These are phyloP conservation scores for Dryas alaskensis DNA, from an alignment of 306 rosid genomes.

Conservation along the genomic window DNA sequence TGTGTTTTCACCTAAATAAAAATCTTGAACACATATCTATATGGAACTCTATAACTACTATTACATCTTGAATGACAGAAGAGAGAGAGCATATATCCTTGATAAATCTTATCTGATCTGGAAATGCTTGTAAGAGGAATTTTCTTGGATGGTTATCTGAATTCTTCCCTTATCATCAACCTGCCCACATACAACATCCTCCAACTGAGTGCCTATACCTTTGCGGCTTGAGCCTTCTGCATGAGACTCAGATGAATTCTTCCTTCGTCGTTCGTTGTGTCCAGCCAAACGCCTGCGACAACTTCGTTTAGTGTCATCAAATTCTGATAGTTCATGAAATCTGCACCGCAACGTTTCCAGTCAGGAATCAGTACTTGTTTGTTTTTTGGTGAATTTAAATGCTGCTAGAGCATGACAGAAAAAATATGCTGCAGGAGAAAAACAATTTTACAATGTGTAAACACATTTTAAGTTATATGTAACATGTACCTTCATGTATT, in stretches of 20 bases:
- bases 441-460: background rate
- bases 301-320: constrained; percentile 65
- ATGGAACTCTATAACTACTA: background rate
- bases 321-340: constrained; percentile 63
- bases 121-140: constrained; percentile 40
- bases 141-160: constrained; percentile 46
- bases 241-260: constrained; percentile 46
- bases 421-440: background rate
- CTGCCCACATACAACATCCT: constrained; percentile 43
- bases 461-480: background rate
- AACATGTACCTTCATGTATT: background rate
- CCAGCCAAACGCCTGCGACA: constrained; percentile 74
- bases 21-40: background rate
- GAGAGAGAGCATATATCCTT: constrained; percentile 60
- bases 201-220: constrained; percentile 37
- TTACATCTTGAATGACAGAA: constrained; percentile 52
- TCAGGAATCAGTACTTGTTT: background rate
- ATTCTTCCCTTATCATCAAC: constrained; percentile 48
- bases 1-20: constrained; percentile 12
- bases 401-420: background rate
- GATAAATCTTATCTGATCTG: constrained; percentile 42
- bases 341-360: constrained; percentile 29
- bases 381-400: background rate
- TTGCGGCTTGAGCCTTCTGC: constrained; percentile 53
- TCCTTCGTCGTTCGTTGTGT: constrained; percentile 64